Conservation (phyloP, 169 alveolate genomes). For the Babesia microti region DNA sequence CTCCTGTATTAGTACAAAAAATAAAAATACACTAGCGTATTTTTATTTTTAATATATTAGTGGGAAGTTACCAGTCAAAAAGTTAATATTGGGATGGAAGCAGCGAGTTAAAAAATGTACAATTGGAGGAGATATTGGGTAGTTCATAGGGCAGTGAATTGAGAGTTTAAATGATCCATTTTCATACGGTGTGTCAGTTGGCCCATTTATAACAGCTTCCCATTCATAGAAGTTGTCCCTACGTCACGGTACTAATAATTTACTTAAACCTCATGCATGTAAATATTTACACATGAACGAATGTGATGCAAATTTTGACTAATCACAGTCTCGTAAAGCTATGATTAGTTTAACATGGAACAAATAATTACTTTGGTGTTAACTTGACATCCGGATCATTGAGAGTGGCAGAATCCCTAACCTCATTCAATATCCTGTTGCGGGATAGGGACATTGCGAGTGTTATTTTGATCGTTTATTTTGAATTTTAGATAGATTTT, state of each 20-base stretch:
- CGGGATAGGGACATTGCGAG: slow-evolving; percentile 48
- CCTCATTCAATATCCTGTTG: slow-evolving; percentile 55
- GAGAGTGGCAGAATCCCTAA: slow-evolving; percentile 50
- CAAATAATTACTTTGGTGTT: slow-evolving; percentile 28
- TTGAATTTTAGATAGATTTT: too few relatives aligned
- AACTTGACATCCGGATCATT: slow-evolving; percentile 55
- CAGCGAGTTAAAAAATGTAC: slow-evolving; percentile 81
- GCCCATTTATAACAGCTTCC: slow-evolving; percentile 81
- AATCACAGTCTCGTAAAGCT: too few relatives aligned
- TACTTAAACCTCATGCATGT: background rate
- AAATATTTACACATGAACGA: slow-evolving; percentile 11
- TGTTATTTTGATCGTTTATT: too few relatives aligned
- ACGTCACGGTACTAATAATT: slow-evolving; percentile 26
- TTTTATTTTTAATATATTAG: slow-evolving; percentile 6
- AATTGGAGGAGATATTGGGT: slow-evolving; percentile 89
- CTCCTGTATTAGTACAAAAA: slow-evolving; percentile 55
- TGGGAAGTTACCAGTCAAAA: slow-evolving; percentile 71
- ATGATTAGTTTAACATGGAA: too few relatives aligned
- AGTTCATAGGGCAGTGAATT: slow-evolving; percentile 75
- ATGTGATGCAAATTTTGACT: background rate
- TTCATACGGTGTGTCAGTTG: slow-evolving; percentile 83
- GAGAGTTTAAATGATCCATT: slow-evolving; percentile 74
- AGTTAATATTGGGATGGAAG: slow-evolving; percentile 93
- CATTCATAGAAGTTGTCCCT: slow-evolving; percentile 69
- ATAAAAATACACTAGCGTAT: slow-evolving; percentile 1